Percentiles rank a stretch among this genome's conserved stretches.
Evolutionary conservation across 192 early-diverging fungal genomes (phyloP).

Genomic region (Coemansia guatemalensis): DNA sequence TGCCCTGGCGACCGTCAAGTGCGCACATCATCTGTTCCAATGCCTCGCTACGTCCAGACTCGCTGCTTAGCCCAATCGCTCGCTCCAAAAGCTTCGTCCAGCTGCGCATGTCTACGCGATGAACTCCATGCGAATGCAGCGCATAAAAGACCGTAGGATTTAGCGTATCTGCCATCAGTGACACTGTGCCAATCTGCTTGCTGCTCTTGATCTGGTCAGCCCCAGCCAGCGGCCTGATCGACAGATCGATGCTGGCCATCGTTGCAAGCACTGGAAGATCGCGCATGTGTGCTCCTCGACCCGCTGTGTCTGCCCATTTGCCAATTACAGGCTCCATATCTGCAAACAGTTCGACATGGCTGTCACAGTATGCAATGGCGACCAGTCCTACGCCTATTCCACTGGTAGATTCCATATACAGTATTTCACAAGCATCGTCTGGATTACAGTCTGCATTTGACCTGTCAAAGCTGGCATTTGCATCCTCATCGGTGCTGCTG

Average conservation of each 20-base stretch:
- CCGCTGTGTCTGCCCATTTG: slow-evolving; percentile 26
- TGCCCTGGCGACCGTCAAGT: slow-evolving; percentile 21
- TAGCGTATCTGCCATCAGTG: slow-evolving; percentile 59
- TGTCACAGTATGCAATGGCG: slow-evolving; percentile 60
- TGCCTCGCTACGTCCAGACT: slow-evolving; percentile 16
- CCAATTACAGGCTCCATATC: slow-evolving; percentile 58
- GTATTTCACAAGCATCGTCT: slow-evolving; percentile 45
- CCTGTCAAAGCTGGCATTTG: not conserved
- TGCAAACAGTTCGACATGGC: slow-evolving; percentile 63
- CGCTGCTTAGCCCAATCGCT: slow-evolving; percentile 31
- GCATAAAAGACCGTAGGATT: slow-evolving; percentile 66
- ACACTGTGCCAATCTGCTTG: slow-evolving; percentile 40
- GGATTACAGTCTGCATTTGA: slow-evolving; percentile 13
- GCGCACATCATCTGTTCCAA: slow-evolving; percentile 28
- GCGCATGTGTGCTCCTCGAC: slow-evolving; percentile 8
- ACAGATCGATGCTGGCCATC: slow-evolving; percentile 58
- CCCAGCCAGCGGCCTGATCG: slow-evolving; percentile 24
- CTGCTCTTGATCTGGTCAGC: slow-evolving; percentile 1
- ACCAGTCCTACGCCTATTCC: slow-evolving; percentile 54
- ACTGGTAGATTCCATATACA: slow-evolving; percentile 44
- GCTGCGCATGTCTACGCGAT: slow-evolving; percentile 59
- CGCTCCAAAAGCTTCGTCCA: slow-evolving; percentile 53
- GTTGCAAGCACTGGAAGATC: slow-evolving; percentile 55
- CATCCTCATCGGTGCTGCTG: slow-evolving; percentile 7
- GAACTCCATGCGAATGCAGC: slow-evolving; percentile 69